Evolutionary conservation across 768 basidiomycete species (phyloP), one percentile per base, ranked within the genome.

Genomic region (Boletellus emodensis): DNA sequence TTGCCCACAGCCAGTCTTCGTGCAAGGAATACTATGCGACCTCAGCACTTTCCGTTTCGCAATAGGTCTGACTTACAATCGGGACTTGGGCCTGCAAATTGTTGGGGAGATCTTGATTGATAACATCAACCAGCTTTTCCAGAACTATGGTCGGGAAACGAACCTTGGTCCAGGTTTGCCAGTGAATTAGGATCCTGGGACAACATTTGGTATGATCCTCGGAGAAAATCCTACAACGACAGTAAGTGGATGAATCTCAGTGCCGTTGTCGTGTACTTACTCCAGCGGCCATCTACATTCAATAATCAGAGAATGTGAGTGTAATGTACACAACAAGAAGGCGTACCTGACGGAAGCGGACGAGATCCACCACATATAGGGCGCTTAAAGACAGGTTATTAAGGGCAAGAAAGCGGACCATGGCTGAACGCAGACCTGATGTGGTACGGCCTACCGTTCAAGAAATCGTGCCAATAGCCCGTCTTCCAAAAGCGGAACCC

Each of bases 401-500:
- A 62, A 50, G n/a, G 17, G 26, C 46, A 34, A 39, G 30, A 22
- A 35, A 33, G 4, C 15, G 48, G 9, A 35, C 36, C 33, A 39
- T 17, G 24, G 34, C 15, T 53, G 30, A 54, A 57, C 78, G 22
- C 55, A 30, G 11, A 91, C 91, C 90, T 94, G 68, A 99, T 99
- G 62, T 98, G 96, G 71, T 99, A 98, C 11, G 92, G 89, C 48
- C 74, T 72, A 1, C 90, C 94, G 40, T 77, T 72, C 47, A 98
- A 72, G 61, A 90, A 91, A 20, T 97, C 87, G 57, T 80, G 84
- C 96, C 95, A 94, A 61, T 94, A 94, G 0, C 94, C 96, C 0
- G 85, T 88, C 72, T 98, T 97, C 96, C 96, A 99, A 74, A 99
- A 99, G 26, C 96, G 76, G 75, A 94, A 99, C 0, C 94, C 94